Evolutionary conservation across 441 rosid genomes (phyloP), one percentile per base, ranked within the genome.

Genomic region (Erodium moschatum): DNA sequence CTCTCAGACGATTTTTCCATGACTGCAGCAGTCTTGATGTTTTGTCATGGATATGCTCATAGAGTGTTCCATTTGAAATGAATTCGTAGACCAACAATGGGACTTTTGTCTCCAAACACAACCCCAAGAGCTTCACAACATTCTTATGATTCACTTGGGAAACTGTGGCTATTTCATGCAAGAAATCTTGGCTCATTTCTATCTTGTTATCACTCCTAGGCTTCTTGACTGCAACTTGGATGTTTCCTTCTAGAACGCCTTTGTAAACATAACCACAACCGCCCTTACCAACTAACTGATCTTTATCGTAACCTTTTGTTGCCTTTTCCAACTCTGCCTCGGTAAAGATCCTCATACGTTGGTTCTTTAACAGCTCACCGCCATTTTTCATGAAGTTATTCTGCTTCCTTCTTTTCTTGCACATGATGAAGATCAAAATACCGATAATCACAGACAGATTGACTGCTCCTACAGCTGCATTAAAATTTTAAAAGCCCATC

Each of bases 1-100:
- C 48, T 21, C 58, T 69, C 2, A 77, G 33, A 24, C 52, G 15
- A 4, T 12, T 46, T 46, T 46, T 12, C 52, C 52, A 46, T 46
- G 52, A 46, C 15, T 11, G 52, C 15, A 46, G n/a, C 5, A 46
- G 4, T 11, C 52, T 46, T 4, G 15, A 12, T 11, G 52, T 11
- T 12, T 46, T 46, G 52, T 46, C 52, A 11, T 46, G 52, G 52
- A 46, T 46, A 13, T 46, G 52, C 15, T 12, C 15, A 5, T 46
- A 46, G 52, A 46, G 52, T 12, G 52, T 11, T 46, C 52, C 52
- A 12, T 46, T 12, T 46, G 52, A 46, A 46, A 46, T 46, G 15
- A 46, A 46, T 46, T 46, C 52, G 4, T 46, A 46, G 5, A 46
- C 52, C 15, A 46, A 13, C 15, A 11, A 13, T 1, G 52, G 15